Evolutionary conservation across 441 rosid species (phyloP), one percentile per base, ranked within the genome.

Genomic region (Hura crepitans): DNA sequence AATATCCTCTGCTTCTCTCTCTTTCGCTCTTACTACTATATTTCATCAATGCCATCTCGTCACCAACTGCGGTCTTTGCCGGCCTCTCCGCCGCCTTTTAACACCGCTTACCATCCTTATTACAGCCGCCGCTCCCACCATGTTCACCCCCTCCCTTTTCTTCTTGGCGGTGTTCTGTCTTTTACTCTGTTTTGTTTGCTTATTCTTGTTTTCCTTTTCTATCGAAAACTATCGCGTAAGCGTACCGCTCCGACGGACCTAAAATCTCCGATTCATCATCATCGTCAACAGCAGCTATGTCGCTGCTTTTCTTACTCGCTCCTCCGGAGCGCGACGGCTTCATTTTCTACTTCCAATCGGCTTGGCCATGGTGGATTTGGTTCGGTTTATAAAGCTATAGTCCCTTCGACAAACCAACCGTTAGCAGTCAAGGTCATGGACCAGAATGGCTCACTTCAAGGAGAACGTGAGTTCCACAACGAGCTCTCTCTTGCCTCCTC

Each of bases 301-400:
- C 91, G 86, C 9, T 86, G 90, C 18, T 89, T 88, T 83, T 92
- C 97, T 10, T 89, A 81, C 79, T 77, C 90, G 10, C 82, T 84
- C 70, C 86, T 92, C 75, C 92, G 97, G 42, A 86, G 84, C 33
- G 87, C 92, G 9, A 88, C 97, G 0, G 79, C 81, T 63, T 85
- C 91, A 0, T 89, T 92, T 81, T 75, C 96, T 62, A 73, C 85
- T 12, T 81, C 91, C 10, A 82, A 87, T 75, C 86, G 81, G 28
- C 89, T 88, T 46, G 97, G 97, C 20, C 97, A 86, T 53, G 97
- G 97, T 1, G 96, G 92, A 13, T 92, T 92, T 62, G 94, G 97
- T 5, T 81, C 89, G 0, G 96, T 92, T 54, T 87, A 85, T 73
- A 92, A 85, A 81, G 97, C 92, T 71, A 74, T 76, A 31, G 73